A percentile compares a stretch with the other conserved stretches of the same genome.
phyloP scores from a whole-genome alignment of 192 early-diverging fungal species.

The Spinellus fusiger region DNA sequence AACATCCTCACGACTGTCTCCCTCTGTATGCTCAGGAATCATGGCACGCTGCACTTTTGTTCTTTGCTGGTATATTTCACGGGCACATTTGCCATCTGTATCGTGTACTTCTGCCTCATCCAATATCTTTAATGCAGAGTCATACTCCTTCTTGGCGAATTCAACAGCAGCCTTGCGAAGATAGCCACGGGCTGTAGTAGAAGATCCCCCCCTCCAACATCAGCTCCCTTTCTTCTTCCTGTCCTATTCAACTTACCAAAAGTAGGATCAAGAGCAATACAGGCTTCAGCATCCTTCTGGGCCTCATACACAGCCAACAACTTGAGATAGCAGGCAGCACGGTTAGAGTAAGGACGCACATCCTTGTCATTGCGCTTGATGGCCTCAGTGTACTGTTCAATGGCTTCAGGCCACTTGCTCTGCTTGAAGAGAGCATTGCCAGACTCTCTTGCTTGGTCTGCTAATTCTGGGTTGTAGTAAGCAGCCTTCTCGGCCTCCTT shows the following conservation, averaged over 20 bases:
- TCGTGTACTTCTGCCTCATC: constrained; percentile 74
- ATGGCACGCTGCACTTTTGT: constrained; percentile 78
- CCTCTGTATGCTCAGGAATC: constrained; percentile 41
- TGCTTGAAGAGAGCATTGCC: constrained; percentile 95
- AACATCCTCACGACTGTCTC: constrained; percentile 70
- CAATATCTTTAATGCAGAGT: constrained; percentile 76
- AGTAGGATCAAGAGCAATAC: constrained; percentile 75
- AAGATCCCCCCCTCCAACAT: background rate
- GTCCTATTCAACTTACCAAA: constrained; percentile 47
- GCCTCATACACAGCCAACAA: constrained; percentile 92
- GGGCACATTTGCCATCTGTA: constrained; percentile 74
- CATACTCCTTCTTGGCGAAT: constrained; percentile 84
- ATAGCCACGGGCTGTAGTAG: constrained; percentile 73
- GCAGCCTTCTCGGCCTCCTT: constrained; percentile 75
- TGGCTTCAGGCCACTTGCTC: constrained; percentile 77
- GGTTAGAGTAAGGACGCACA: constrained; percentile 89
- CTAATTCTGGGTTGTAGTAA: constrained; percentile 75
- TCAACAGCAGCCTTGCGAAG: constrained; percentile 91
- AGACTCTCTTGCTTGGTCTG: constrained; percentile 87
- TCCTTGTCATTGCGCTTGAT: constrained; percentile 94
- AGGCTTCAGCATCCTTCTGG: constrained; percentile 89
- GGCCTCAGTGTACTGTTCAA: constrained; percentile 91
- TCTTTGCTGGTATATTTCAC: constrained; percentile 80
- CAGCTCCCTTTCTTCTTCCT: too few species aligned
- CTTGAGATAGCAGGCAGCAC: constrained; percentile 93